Base-by-base conservation (phyloP, 495 filamentous ascomycete genomes). In the Chlorociboria aeruginascens region DNA sequence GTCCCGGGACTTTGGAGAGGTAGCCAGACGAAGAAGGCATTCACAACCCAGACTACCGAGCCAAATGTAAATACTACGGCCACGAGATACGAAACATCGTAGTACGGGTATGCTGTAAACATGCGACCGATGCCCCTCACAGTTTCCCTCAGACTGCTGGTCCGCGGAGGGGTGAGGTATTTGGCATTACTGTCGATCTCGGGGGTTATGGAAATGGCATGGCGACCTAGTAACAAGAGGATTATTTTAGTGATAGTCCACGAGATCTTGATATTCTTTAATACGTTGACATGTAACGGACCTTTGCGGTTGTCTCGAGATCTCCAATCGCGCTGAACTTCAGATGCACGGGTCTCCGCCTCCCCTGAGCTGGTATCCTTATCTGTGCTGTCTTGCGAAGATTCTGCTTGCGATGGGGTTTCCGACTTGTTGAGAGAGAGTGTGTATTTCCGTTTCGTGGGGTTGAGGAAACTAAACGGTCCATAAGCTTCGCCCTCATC, bases 291-390 rank as follows among this genome's bases (percentile, higher is more conserved):
- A 2, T 25, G 4, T 25, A 25, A 3, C 13, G 10, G 35, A 41
- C 49, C 66, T 30, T 85, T 86, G 36, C 81, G 69, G 57, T 83
- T 83, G 60, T 86, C 81, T n/a, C 82, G 72, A 36, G 79, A 79
- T 11, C 75, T 73, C 74, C 74, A 79, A 58, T 61, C 50, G 11
- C 53, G 46, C 32, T 50, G 32, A 11, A 65, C 43, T 29, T 38
- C 45, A 8, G 54, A 38, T 8, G 55, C 52, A 7, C 48, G 45
- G 29, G 51, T 34, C 29, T 60, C 52, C 34, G 51, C 48, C 7
- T 37, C 43, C 25, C 12, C 33, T 20, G 8, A 7, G 20, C 34
- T 41, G 16, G n/a, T n/a, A 20, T 9, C 33, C 20, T 32, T 30
- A n/a, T 40, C 13, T 13, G 29, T 14, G 10, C 13, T 11, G 8